Base-by-base conservation (phyloP, 805 yeast species). In the Pichia nakasei region DNA sequence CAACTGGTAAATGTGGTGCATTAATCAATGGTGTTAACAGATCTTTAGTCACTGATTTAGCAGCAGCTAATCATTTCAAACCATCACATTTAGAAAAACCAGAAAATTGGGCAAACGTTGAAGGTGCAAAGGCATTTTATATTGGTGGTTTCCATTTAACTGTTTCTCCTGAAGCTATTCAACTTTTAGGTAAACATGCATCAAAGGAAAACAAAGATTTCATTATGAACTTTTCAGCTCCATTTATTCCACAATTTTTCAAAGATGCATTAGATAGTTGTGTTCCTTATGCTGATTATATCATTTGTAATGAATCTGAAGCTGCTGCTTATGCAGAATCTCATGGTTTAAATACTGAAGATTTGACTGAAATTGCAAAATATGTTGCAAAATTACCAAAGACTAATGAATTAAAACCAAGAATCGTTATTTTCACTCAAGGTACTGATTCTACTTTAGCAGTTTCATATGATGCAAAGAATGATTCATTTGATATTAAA, bases 81-180 rank as follows among this genome's bases (percentile, higher is more conserved):
- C 82, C 91, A 41, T 77, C 77, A 47, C 97, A 93, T 67, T 76
- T 93, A 61, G 80, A 85, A 61, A 76, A 76, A 60, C 85, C 94
- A 52, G 94, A 83, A 67, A 86, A 89, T 75, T 89, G 97, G 96
- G 69, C 69, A 52, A 68, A 72, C 47, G 95, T 93, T 49, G 88
- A 86, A 67, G 72, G 69, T 41, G 97, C 91, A 48, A 72, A 80
- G 64, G 74, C 72, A 58, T 93, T 70, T 74, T 93, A 93, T 76
- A 84, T 93, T 61, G 98, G 97, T 59, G 99, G 99, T n/a, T 93
- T 81, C 86, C 99, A 93, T 68, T 76, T 93, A 69, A 93, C 99
- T 46, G 99, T 93, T 46, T 85, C 95, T 53, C 96, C 96, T 52
- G 95, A 82, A 48, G 97, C 98, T 45, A 93, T 93, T 59, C 72